phyloP scores from a whole-genome alignment of 495 filamentous ascomycete genomes.

The Viridothelium virens region DNA sequence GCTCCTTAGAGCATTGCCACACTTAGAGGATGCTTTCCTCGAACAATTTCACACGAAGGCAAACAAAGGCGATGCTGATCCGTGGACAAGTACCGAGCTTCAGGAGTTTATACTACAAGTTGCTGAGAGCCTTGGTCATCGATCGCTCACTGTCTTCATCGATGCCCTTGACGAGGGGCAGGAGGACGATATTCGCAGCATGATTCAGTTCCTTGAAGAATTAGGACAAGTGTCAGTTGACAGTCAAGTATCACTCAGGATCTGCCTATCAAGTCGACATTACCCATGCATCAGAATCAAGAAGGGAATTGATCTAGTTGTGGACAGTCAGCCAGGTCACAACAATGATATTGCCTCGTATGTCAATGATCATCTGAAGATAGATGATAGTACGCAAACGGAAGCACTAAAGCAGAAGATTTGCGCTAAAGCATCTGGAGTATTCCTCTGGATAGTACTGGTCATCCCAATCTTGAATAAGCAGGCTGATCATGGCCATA shows the following conservation, averaged over 20 bases:
- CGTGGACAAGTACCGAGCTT: not conserved
- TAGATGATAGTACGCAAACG: no score
- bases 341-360: not conserved
- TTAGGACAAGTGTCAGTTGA: not conserved
- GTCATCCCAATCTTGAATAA: no score
- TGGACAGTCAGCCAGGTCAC: not conserved
- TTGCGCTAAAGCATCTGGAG: no score
- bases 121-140: slow-evolving; percentile 21
- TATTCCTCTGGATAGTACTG: no score
- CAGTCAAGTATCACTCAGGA: not conserved
- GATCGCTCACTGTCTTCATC: slow-evolving; percentile 29
- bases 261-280: not conserved
- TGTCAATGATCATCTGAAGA: not conserved
- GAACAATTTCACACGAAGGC: not conserved
- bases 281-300: not conserved
- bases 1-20: not conserved
- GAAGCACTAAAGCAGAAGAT: no score
- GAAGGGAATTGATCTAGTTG: not conserved
- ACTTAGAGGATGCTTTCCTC: not conserved
- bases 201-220: slow-evolving; percentile 25
- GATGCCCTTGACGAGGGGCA: slow-evolving; percentile 41
- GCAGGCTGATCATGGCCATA: no score
- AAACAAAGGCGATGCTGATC: not conserved
- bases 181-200: slow-evolving; percentile 14
- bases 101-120: slow-evolving; percentile 15